Base-by-base conservation (phyloP, 176 grass and related monocot genomes). In the Secale cereale region DNA sequence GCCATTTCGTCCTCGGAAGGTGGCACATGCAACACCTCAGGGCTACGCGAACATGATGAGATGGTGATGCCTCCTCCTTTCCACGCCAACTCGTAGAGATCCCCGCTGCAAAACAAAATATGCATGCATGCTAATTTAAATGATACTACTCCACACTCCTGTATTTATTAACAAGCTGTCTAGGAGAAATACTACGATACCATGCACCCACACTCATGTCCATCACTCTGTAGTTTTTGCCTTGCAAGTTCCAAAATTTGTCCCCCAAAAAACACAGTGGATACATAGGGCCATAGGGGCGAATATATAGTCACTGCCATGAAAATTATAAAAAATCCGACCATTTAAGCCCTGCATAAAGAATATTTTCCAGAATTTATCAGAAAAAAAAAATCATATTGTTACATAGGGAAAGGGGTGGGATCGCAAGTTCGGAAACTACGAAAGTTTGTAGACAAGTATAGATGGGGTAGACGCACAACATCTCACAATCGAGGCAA, bases 1-100 rank as follows among this genome's bases (percentile, higher is more conserved):
- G 74, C 74, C 83, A 85, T 85, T 6, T 85, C 45, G 4, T 78
- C 63, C 31, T 85, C 62, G 8, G 82, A 67, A 17, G 43, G 61
- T 6, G 72, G 73, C 11, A 30, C 9, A 12, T 5, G 11, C 50
- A 3, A 0, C 4, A 20, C 12, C n/a, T 27, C 1, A 3, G 35
- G 5, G 20, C 19, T 59, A 4, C 2, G 17, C 1, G 19, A 56
- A 4, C 17, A 10, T 36, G 65, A 23, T 2, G 22, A 59, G 8
- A 56, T 30, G 28, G 40, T 17, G 6, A 52, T 27, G 43, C 35
- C 69, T n/a, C 52, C 54, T 20, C 27, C 48, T 50, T 19, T 60
- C 20, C 22, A 26, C 59, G 50, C 59, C 40, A 77, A 12, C 29
- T 67, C 82, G 45, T 77, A 66, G 22, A 85, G 72, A 37, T 77